Conservation (phyloP, 805 yeast genomes). For the Zygotorulaspora sp. region DNA sequence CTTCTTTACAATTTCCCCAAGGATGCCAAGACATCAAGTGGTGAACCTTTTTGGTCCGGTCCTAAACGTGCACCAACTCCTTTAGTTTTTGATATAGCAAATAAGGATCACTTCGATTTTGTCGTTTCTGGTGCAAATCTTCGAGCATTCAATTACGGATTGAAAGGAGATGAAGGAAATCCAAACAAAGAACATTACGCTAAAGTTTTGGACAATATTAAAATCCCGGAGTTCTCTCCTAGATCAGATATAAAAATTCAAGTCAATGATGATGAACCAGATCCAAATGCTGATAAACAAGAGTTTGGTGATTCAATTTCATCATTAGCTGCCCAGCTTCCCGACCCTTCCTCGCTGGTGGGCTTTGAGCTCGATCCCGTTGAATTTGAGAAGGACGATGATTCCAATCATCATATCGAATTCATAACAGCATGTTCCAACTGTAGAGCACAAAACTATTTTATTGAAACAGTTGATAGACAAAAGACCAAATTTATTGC, state of each 20-base stretch:
- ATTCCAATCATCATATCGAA: conserved; percentile 91
- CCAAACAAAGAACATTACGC: conserved; percentile 47
- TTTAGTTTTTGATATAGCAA: conserved; percentile 67
- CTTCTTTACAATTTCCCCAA: conserved; percentile 90
- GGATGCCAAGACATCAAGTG: conserved; percentile 85
- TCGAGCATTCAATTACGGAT: conserved; percentile 84
- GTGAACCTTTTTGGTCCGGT: conserved; percentile 96
- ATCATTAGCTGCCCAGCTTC: conserved; percentile 69
- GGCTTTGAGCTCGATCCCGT: conserved; percentile 86
- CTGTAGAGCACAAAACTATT: conserved; percentile 88
- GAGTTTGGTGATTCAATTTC: conserved; percentile 62
- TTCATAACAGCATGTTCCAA: conserved; percentile 95
- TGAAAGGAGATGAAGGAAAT: conserved; percentile 64
- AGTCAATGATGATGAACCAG: conserved; percentile 82
- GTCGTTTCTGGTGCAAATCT: conserved; percentile 86
- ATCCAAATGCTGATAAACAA: conserved; percentile 57
- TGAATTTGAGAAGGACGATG: conserved; percentile 98
- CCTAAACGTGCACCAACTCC: conserved; percentile 95
- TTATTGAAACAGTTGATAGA: conserved; percentile 82
- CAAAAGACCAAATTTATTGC: conserved; percentile 94
- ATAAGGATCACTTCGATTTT: conserved; percentile 76
- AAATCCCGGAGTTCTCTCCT: conserved; percentile 68
- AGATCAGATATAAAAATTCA: conserved; percentile 74
- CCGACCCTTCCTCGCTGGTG: conserved; percentile 82
- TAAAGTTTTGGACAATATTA: conserved; percentile 47